These are phyloP conservation scores for Zygoascus biomembranicola DNA, from an alignment of 805 yeast species.

Conservation along the genomic window DNA sequence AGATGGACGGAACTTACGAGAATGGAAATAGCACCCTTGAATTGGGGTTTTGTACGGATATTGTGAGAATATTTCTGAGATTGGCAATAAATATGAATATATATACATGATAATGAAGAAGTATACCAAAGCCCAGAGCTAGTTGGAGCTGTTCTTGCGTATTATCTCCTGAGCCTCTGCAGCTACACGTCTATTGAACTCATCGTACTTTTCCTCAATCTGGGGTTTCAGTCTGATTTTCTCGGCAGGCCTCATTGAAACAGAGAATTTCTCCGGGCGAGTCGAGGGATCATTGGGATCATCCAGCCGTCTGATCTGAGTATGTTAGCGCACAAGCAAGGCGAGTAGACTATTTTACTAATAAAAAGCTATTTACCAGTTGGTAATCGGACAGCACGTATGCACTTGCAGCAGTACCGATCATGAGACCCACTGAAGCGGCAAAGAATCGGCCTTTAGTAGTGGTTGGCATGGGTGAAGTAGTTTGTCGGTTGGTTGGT, in stretches of 20 bases:
- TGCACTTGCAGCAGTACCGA: constrained; percentile 20
- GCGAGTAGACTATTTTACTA: neutral
- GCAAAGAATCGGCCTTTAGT: constrained; percentile 24
- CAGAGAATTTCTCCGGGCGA: constrained; percentile 15
- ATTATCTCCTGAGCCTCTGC: neutral
- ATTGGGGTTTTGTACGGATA: no score
- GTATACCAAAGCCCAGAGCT: no score
- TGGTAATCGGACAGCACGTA: constrained; percentile 25
- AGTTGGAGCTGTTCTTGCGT: no score
- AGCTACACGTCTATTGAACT: constrained; percentile 1
- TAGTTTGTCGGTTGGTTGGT: neutral
- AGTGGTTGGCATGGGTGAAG: constrained; percentile 13
- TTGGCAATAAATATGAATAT: no score
- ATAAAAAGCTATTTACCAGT: constrained; percentile 14
- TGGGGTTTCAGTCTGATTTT: constrained; percentile 25
- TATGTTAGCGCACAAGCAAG: neutral
- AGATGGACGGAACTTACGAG: neutral
- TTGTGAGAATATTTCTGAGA: no score
- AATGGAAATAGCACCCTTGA: no score
- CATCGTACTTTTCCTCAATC: constrained; percentile 8
- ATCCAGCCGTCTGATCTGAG: constrained; percentile 21
- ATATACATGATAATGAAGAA: no score
- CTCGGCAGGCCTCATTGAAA: constrained; percentile 21
- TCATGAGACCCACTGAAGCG: constrained; percentile 19
- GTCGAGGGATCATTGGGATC: constrained; percentile 18